phyloP scores from a whole-genome alignment of 1,284 basidiomycete genomes.

The Xerocomus nothofagi region DNA sequence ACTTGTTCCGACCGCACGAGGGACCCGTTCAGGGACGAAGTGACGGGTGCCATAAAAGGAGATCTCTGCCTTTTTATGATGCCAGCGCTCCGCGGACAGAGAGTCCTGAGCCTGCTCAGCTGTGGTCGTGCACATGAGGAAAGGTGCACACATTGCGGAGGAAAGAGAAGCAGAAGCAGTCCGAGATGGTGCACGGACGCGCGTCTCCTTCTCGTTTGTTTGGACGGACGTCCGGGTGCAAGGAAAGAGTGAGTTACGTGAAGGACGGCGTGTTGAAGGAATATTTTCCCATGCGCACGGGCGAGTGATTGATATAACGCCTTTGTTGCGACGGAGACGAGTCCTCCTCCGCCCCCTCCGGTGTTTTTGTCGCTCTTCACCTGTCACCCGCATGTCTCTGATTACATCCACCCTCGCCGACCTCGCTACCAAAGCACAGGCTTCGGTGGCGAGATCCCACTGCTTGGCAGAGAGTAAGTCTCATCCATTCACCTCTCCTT shows the following conservation, averaged over 20 bases:
- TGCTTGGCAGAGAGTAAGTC: conserved; percentile 18
- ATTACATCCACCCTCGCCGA: conserved; percentile 28
- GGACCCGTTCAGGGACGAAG: conserved; percentile 26
- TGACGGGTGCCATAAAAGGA: conserved; percentile 19
- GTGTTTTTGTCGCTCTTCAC: conserved; percentile 8
- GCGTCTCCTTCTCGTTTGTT: conserved; percentile 4
- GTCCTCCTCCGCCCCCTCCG: background rate
- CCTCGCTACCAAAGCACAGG: conserved; percentile 31
- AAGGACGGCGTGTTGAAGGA: conserved; percentile 9
- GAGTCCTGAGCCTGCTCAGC: no score
- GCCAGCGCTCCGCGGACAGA: conserved; percentile 27
- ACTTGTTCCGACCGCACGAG: conserved; percentile 6
- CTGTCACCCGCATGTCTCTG: conserved; percentile 28
- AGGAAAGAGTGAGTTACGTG: conserved; percentile 13
- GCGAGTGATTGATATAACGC: conserved; percentile 33
- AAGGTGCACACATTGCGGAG: no score
- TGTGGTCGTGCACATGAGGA: no score
- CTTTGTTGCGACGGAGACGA: conserved; percentile 23
- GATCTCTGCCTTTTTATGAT: background rate
- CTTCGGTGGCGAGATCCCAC: conserved; percentile 12
- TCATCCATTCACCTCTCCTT: background rate
- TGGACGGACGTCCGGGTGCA: conserved; percentile 10
- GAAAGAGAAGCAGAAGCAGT: conserved; percentile 11
- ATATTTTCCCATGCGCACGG: conserved; percentile 28
- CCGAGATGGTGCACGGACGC: background rate